Evolutionary conservation across 1,139 yeast species (phyloP).

Genomic region (Suhomyces yuchorum): DNA sequence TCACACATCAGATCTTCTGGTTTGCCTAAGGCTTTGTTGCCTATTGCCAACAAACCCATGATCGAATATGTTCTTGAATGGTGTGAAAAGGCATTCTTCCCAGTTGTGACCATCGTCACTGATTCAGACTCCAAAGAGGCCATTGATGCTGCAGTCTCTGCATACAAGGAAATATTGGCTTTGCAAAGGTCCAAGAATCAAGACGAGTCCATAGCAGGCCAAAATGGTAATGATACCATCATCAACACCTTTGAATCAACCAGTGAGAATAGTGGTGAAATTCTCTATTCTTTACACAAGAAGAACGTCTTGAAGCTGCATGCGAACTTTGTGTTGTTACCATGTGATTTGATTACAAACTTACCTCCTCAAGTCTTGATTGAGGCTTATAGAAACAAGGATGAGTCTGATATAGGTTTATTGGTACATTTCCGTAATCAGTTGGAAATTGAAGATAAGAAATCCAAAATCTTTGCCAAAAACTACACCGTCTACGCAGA

Average conservation of each 20-base stretch:
- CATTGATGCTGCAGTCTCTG: constrained; percentile 47
- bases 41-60: constrained; percentile 91
- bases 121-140: constrained; percentile 31
- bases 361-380: constrained; percentile 87
- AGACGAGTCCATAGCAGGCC: constrained; percentile 5
- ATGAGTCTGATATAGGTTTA: constrained; percentile 66
- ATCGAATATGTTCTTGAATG: constrained; percentile 84
- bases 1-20: constrained; percentile 62
- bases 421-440: constrained; percentile 70
- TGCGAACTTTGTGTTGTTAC: constrained; percentile 68
- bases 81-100: constrained; percentile 87
- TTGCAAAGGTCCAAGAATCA: constrained; percentile 12
- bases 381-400: constrained; percentile 77
- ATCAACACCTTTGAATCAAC: constrained; percentile 52
- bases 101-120: constrained; percentile 47
- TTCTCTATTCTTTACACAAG: constrained; percentile 53
- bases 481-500: constrained; percentile 54
- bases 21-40: constrained; percentile 78
- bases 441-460: constrained; percentile 77
- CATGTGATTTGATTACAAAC: constrained; percentile 92
- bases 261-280: constrained; percentile 62
- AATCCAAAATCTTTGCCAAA: constrained; percentile 54
- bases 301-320: constrained; percentile 37
- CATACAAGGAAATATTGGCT: constrained; percentile 36
- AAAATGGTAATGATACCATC: constrained; percentile 9